These are phyloP conservation scores for Schizophyllum amplum DNA, from an alignment of 1,284 basidiomycete genomes.

Conservation along the genomic window DNA sequence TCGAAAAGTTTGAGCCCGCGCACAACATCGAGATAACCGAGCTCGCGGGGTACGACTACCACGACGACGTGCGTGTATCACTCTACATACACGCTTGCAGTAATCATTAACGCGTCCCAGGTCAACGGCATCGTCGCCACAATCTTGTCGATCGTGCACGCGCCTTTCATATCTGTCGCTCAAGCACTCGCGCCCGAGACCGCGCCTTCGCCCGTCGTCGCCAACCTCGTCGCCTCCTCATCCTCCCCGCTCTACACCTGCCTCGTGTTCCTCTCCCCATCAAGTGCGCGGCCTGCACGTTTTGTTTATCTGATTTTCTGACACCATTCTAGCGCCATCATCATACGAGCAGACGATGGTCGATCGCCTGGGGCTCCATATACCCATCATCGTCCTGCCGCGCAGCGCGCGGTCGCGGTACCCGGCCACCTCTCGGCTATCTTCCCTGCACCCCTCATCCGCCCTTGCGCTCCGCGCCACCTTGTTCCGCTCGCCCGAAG, in stretches of 20 bases:
- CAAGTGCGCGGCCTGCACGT: background rate
- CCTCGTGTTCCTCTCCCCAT: background rate
- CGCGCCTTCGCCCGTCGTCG: background rate
- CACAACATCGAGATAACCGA: background rate
- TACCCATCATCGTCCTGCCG: conserved; percentile 53
- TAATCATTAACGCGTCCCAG: background rate
- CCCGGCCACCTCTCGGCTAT: conserved; percentile 27
- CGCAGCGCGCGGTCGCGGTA: conserved; percentile 22
- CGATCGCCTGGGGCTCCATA: conserved; percentile 38
- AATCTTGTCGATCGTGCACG: background rate
- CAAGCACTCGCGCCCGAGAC: background rate
- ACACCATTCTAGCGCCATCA: conserved; percentile 20
- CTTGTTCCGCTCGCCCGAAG: conserved; percentile 54
- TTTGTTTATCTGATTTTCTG: background rate
- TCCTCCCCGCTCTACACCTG: background rate
- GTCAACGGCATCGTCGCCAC: background rate
- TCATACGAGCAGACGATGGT: conserved; percentile 38
- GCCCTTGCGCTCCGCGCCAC: conserved; percentile 43
- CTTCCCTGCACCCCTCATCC: conserved; percentile 45
- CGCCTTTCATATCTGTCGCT: background rate
- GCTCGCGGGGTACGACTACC: background rate
- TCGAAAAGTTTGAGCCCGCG: background rate
- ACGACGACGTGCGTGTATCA: background rate
- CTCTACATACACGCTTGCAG: background rate
- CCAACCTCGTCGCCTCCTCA: background rate